Conservation (phyloP, 1,139 yeast genomes). For the Blastobotrys petasosporus region DNA sequence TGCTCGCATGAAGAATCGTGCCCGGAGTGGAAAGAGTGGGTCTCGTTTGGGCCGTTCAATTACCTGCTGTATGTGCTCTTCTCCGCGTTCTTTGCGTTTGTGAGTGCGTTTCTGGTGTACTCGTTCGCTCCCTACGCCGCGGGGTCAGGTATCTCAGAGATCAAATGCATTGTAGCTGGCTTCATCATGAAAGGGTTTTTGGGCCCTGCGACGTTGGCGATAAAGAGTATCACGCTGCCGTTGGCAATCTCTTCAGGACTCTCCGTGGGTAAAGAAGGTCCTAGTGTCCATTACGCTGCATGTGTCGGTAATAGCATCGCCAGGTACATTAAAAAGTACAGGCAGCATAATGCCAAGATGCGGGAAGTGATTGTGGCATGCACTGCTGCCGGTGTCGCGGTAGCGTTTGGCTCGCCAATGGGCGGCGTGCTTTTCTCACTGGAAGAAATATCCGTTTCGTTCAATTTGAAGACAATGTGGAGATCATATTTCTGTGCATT, state of each 20-base stretch:
- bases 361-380: conserved; percentile 73
- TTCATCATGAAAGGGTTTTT: conserved; percentile 76
- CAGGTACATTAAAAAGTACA: conserved; percentile 43
- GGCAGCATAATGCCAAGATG: conserved; percentile 36
- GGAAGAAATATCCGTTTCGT: conserved; percentile 69
- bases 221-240: conserved; percentile 79
- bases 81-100: conserved; percentile 55
- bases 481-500: conserved; percentile 87
- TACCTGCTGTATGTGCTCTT: conserved; percentile 55
- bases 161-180: conserved; percentile 91
- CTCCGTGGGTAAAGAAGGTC: conserved; percentile 81
- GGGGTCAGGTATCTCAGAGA: conserved; percentile 95
- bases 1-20: conserved; percentile 49
- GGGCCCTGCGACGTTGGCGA: conserved; percentile 62
- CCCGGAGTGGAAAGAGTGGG: conserved; percentile 36
- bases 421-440: conserved; percentile 88
- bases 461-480: conserved; percentile 79
- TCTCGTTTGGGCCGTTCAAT: conserved; percentile 37
- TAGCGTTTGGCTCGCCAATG: conserved; percentile 90
- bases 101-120: conserved; percentile 65
- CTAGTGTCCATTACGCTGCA: conserved; percentile 80
- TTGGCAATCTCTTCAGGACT: conserved; percentile 78
- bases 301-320: conserved; percentile 71
- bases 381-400: conserved; percentile 89
- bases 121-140: conserved; percentile 85